phyloP scores from a whole-genome alignment of 164 flowering plant genomes.

The Stephania japonica region DNA sequence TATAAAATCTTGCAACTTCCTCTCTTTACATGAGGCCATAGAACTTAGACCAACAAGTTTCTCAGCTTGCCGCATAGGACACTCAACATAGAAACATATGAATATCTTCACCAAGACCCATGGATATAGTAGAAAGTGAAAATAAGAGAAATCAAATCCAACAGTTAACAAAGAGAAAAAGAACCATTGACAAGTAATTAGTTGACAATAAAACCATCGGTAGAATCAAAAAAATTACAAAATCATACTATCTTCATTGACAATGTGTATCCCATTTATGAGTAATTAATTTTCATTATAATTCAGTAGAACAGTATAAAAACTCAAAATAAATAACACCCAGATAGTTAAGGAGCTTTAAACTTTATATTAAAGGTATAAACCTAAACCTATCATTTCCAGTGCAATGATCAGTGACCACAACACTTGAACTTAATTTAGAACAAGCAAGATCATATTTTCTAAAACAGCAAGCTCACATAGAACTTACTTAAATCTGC shows the following conservation, averaged over 20 bases:
- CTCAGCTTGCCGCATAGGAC: background rate
- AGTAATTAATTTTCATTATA: too few species aligned
- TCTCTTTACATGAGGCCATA: background rate
- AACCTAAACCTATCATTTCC: background rate
- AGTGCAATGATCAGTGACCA: background rate
- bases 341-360: background rate
- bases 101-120: background rate
- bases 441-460: background rate
- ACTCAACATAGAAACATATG: background rate
- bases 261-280: too few species aligned
- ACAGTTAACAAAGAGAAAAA: too few species aligned
- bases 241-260: background rate
- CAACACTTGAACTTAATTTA: background rate
- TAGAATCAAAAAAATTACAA: background rate
- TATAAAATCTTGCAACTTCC: background rate
- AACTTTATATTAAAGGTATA: too few species aligned
- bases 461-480: background rate
- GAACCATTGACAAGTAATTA: background rate
- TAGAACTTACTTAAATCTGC: background rate
- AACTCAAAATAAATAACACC: background rate
- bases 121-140: background rate
- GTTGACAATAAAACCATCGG: background rate
- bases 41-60: background rate
- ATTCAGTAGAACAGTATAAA: background rate
- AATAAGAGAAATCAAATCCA: background rate